Evolutionary conservation across 2,329 filamentous ascomycete species (phyloP).

Genomic region (Arthrobotrys sphaeroides): DNA sequence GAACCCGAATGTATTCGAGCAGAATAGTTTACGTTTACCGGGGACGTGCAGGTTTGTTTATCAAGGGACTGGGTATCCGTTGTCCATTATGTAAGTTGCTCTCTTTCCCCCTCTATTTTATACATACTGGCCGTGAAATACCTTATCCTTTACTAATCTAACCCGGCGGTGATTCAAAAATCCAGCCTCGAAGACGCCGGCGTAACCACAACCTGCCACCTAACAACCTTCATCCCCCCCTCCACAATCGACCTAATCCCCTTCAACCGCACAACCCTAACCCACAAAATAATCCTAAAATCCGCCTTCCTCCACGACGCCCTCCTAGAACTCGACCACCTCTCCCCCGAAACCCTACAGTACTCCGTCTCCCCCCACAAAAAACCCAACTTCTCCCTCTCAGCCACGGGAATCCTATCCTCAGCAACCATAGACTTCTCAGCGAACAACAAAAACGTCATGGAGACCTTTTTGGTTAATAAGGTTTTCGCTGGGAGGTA

Average conservation of each 20-base stretch:
- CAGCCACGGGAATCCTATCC: conserved; percentile 70
- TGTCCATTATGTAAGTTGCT: conserved; percentile 72
- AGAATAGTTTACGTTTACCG: conserved; percentile 77
- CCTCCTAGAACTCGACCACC: conserved; percentile 67
- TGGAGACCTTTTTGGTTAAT: conserved; percentile 75
- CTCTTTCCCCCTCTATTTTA: not conserved
- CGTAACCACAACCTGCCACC: conserved; percentile 86
- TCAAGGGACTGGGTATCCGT: conserved; percentile 75
- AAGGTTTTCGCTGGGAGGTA: conserved; percentile 75
- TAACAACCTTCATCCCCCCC: conserved; percentile 83
- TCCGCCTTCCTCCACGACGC: conserved; percentile 65
- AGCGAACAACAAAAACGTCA: conserved; percentile 70
- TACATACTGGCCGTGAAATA: no score
- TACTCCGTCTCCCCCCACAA: conserved; percentile 71
- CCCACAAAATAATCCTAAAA: conserved; percentile 91
- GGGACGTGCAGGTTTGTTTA: conserved; percentile 89
- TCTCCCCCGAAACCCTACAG: conserved; percentile 76
- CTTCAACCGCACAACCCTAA: conserved; percentile 79
- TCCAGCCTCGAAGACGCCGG: conserved; percentile 81
- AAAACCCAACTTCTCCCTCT: conserved; percentile 76
- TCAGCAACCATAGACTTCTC: conserved; percentile 74
- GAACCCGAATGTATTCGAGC: conserved; percentile 49
- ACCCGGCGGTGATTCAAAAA: not conserved
- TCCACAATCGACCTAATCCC: conserved; percentile 81
- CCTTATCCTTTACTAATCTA: no score